Conservation (phyloP, 129 eudicot species). For the Pittosporum tobira region DNA sequence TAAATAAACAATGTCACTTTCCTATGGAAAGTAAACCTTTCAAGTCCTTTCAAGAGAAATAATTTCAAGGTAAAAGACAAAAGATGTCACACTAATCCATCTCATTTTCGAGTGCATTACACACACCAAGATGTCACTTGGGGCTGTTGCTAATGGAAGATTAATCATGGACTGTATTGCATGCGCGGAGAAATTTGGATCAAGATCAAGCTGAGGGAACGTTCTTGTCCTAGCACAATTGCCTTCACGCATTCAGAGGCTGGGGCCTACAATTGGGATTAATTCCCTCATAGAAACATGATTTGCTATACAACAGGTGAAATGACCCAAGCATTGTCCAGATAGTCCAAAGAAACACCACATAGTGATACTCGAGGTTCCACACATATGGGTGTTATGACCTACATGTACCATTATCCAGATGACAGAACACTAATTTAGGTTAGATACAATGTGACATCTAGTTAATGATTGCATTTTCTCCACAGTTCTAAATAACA, state of each 20-base stretch:
- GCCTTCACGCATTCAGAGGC: conserved; percentile 10
- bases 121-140: conserved; percentile 20
- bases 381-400: conserved; percentile 5
- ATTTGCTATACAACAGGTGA: conserved; percentile 24
- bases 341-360: conserved; percentile 13
- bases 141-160: conserved; percentile 14
- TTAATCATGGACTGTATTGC: neutral
- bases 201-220: conserved; percentile 7
- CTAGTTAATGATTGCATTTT: neutral
- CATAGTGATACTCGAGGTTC: conserved; percentile 8
- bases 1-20: neutral
- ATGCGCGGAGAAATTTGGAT: neutral
- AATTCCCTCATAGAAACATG: conserved; percentile 14
- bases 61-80: conserved; percentile 1
- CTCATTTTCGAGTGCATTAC: conserved; percentile 19
- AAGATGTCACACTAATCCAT: neutral
- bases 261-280: conserved; percentile 10
- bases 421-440: neutral
- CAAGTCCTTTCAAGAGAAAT: neutral
- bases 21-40: neutral
- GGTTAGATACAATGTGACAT: neutral
- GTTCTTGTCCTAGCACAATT: conserved; percentile 14
- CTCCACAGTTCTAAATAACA: neutral
- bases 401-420: conserved; percentile 12
- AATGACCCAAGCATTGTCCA: conserved; percentile 12